Conservation (phyloP, 345 rosid species). For the Arabidopsis suecica region DNA sequence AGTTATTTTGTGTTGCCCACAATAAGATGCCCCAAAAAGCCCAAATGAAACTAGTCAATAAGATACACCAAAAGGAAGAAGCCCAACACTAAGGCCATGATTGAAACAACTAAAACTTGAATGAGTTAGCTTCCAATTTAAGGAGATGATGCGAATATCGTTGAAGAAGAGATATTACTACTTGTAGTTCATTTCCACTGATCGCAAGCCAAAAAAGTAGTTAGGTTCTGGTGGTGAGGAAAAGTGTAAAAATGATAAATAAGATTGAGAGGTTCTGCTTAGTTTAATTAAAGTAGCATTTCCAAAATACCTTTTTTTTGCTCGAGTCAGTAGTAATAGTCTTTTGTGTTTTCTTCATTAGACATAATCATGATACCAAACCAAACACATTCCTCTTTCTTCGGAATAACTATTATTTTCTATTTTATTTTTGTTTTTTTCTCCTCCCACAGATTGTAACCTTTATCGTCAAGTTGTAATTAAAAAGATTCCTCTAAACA, state of each 20-base stretch:
- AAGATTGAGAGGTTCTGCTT: no score
- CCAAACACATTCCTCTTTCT: constrained; percentile 40
- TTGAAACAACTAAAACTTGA: not conserved
- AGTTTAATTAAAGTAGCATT: no score
- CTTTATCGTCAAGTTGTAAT: constrained; percentile 31
- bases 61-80: not conserved
- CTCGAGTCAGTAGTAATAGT: not conserved
- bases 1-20: not conserved
- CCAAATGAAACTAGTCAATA: not conserved
- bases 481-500: constrained; percentile 33
- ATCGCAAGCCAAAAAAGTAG: no score
- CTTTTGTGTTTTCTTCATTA: constrained; percentile 15
- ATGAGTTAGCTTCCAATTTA: no score
- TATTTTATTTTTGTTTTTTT: not conserved
- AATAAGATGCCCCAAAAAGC: not conserved
- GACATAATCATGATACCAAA: constrained; percentile 40
- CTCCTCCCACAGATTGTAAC: constrained; percentile 25
- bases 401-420: constrained; percentile 31
- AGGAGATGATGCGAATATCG: no score
- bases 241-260: no score
- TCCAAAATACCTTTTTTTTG: not conserved
- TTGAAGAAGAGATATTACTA: no score
- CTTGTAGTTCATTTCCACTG: no score
- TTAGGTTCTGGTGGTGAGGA: no score
- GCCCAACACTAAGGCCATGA: not conserved